These are phyloP conservation scores for Solanum chacoense DNA, from an alignment of 305 asterid genomes.

Conservation along the genomic window DNA sequence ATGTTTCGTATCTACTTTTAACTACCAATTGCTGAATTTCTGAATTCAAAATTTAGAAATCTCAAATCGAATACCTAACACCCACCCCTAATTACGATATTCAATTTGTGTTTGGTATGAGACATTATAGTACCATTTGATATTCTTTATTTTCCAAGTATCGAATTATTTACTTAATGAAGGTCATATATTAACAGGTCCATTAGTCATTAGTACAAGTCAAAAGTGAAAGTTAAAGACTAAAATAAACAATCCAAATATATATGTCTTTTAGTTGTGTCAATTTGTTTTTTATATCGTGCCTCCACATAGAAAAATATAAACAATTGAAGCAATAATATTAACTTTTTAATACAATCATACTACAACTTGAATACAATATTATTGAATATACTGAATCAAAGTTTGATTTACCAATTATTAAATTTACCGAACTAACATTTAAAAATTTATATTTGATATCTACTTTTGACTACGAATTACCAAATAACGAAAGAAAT, in stretches of 20 bases:
- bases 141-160: too few species aligned
- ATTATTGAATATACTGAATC: too few species aligned
- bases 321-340: too few species aligned
- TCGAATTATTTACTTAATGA: too few species aligned
- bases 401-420: not conserved
- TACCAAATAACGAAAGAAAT: too few species aligned
- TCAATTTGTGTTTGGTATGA: not conserved
- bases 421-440: too few species aligned
- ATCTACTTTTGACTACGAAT: too few species aligned
- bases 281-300: not conserved
- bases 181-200: not conserved
- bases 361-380: not conserved
- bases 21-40: not conserved
- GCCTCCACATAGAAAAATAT: not conserved
- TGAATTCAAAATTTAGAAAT: not conserved
- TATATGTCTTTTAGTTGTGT: not conserved
- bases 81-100: not conserved
- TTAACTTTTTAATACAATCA: not conserved
- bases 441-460: too few species aligned
- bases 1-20: not conserved
- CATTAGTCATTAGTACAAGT: not conserved
- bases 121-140: not conserved
- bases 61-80: not conserved
- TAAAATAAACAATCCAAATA: not conserved
- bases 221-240: not conserved